These are phyloP conservation scores for Cystobasidium tubakii DNA, from an alignment of 768 basidiomycete genomes.

Conservation along the genomic window DNA sequence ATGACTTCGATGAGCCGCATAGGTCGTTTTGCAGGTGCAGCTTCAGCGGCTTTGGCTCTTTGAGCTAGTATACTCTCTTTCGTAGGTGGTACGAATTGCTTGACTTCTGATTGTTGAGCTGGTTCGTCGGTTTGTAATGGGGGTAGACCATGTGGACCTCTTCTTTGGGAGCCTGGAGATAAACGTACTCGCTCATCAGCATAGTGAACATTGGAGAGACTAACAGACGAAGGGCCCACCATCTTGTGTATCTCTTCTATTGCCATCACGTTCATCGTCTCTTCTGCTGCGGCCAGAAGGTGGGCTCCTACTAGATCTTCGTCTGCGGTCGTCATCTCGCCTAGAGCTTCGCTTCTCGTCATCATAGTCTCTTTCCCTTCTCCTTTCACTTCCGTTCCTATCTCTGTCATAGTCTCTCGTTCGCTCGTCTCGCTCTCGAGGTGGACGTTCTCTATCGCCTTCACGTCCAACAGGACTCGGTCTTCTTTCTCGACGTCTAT, in stretches of 20 bases:
- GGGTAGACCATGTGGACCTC: slow-evolving; percentile 16
- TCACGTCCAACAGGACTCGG: slow-evolving; percentile 29
- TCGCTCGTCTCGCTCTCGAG: not conserved
- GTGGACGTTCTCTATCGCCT: slow-evolving; percentile 9
- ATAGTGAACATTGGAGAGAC: too few species aligned
- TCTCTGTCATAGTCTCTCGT: slow-evolving; percentile 1
- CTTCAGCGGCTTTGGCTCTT: slow-evolving; percentile 28
- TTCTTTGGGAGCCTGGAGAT: not conserved
- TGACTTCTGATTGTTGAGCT: not conserved
- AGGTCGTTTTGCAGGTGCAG: slow-evolving; percentile 6
- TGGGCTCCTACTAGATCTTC: slow-evolving; percentile 23
- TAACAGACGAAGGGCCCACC: not conserved
- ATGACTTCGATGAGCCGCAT: slow-evolving; percentile 37
- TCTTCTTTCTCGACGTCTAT: slow-evolving; percentile 8
- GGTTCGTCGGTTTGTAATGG: slow-evolving; percentile 18
- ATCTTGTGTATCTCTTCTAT: not conserved
- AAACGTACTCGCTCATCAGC: too few species aligned
- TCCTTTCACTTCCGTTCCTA: not conserved
- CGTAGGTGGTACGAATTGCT: slow-evolving; percentile 31
- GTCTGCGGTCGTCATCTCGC: not conserved
- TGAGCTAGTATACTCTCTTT: slow-evolving; percentile 25
- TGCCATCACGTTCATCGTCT: not conserved
- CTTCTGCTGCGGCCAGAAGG: not conserved
- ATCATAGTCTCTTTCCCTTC: slow-evolving; percentile 14
- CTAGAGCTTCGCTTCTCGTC: slow-evolving; percentile 5